Conservation (phyloP, 257 asterid genomes). For the Nicotiana noctiflora region DNA sequence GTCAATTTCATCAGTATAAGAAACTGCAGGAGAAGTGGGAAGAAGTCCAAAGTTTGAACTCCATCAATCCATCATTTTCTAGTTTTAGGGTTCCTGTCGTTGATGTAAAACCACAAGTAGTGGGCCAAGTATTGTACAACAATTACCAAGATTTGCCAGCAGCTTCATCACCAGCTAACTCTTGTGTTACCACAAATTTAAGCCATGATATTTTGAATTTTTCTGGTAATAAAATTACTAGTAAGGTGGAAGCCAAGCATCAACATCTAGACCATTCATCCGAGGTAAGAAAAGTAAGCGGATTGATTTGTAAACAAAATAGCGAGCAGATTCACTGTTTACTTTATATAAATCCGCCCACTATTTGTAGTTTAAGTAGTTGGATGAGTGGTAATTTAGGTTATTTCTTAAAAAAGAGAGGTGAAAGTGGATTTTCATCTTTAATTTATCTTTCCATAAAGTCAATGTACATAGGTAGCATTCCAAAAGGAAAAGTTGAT, state of each 20-base stretch:
- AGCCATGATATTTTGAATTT: conserved; percentile 46
- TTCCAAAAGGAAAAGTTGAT: background rate
- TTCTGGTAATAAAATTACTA: conserved; percentile 22
- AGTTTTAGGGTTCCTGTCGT: conserved; percentile 30
- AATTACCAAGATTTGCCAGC: conserved; percentile 6
- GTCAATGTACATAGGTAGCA: background rate
- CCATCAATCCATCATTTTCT: conserved; percentile 9
- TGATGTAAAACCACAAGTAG: conserved; percentile 54
- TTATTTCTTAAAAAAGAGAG: background rate
- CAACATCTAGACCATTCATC: conserved; percentile 51
- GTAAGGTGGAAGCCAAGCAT: conserved; percentile 21
- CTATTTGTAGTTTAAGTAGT: too few species aligned
- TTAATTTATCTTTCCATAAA: background rate
- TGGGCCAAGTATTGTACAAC: background rate
- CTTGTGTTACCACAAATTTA: conserved; percentile 46
- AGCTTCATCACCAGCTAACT: conserved; percentile 45
- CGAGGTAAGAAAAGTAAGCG: conserved; percentile 32
- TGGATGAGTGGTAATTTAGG: too few species aligned
- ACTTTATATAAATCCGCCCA: too few species aligned
- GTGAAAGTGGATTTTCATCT: background rate
- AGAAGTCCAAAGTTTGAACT: conserved; percentile 37
- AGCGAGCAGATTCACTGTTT: too few species aligned
- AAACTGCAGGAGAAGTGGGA: conserved; percentile 67
- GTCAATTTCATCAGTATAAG: conserved; percentile 49
- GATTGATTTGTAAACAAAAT: too few species aligned